These are phyloP conservation scores for Phytomonas francai DNA, from an alignment of 208 protist genomes.

Conservation along the genomic window DNA sequence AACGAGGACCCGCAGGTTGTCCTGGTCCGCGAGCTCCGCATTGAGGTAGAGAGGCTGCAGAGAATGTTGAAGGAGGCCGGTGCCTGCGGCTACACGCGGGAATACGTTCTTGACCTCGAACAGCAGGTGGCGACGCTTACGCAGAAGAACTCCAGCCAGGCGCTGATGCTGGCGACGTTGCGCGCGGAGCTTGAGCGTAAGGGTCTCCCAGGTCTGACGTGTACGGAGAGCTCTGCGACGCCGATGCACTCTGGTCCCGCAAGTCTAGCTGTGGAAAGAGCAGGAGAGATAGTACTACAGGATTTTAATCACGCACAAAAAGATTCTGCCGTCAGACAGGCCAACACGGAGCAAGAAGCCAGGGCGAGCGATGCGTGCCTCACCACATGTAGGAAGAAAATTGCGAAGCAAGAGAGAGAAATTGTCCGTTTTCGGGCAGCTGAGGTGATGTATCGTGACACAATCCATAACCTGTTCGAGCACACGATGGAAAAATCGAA, in stretches of 20 bases:
- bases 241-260: neutral
- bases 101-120: conserved; percentile 55
- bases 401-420: neutral
- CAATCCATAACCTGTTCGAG: neutral
- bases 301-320: neutral
- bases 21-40: conserved; percentile 40
- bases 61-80: conserved; percentile 50
- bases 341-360: neutral
- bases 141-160: conserved; percentile 49
- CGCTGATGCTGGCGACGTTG: conserved; percentile 35
- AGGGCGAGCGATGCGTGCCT: neutral
- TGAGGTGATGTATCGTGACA: neutral
- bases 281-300: neutral
- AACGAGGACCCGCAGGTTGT: conserved; percentile 89
- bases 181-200: conserved; percentile 40
- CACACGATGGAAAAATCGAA: neutral
- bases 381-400: neutral
- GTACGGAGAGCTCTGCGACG: conserved; percentile 19
- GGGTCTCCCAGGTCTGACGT: conserved; percentile 29
- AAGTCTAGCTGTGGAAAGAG: neutral
- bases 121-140: conserved; percentile 26
- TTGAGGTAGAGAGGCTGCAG: conserved; percentile 50
- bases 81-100: conserved; percentile 45
- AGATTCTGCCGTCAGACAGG: neutral
- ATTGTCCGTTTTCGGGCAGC: neutral